Evolutionary conservation across 2,329 filamentous ascomycete genomes (phyloP), one percentile per base, ranked within the genome.

Genomic region (Penicillium paneum): DNA sequence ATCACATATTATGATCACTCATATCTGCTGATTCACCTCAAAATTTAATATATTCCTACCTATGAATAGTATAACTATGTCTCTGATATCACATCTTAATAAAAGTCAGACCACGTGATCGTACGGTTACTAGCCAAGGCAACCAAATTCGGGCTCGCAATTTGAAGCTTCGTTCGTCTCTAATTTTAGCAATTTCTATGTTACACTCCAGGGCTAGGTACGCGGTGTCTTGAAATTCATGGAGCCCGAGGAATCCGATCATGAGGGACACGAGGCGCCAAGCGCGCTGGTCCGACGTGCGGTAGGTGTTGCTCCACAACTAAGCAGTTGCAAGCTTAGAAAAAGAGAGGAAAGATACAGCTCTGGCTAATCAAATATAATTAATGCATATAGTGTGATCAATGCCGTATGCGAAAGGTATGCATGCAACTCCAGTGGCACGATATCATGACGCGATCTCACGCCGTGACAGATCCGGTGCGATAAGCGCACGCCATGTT

Each of bases 401-500:
- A 71, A 60, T 72, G 70, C 31, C 69, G 70, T 12, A 45, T 63
- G 21, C 58, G 70, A 60, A 72, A 72, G 62, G 70, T 71, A 62
- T 8, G 42, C 17, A 44, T 45, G 39, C 24, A 47, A 5, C 24
- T 6, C 21, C 13, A 36, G 29, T 38, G 21, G 17, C 28, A 26
- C 17, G n/a, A 34, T 38, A n/a, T n/a, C 32, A 19, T 50, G 17
- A 34, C 43, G 8, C 32, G 5, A 50, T 47, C 52, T 32, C 48
- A 49, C 34, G 8, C 13, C 17, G 24, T 26, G 12, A 21, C 52
- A 76, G 74, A 74, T 76, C 40, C 67, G 71, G 58, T 76, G 74
- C 53, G 74, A 76, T 54, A 74, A 75, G 55, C 69, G 70, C 36
- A 67, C 66, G 1, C 74, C 74, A 47, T 76, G 74, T 62, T 72